Evolutionary conservation across 768 basidiomycete genomes (phyloP), one percentile per base, ranked within the genome.

Genomic region (Russula virescens): DNA sequence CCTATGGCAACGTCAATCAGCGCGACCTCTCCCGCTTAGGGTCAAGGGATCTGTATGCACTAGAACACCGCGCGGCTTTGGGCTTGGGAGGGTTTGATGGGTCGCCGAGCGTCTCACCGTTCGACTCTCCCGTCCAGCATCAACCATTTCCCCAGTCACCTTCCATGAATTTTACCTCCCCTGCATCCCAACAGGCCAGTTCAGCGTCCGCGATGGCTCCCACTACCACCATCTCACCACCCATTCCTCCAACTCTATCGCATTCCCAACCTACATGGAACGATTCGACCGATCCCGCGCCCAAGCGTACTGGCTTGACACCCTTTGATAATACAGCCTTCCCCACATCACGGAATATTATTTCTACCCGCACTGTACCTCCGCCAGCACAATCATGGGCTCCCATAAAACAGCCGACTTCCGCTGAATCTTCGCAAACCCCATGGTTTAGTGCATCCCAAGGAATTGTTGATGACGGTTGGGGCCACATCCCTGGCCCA

Each of bases 391-490:
- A 66, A 16, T 61, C 58, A 25, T 65, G 68, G 38, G 52, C 38
- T 62, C 49, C 51, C 50, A 21, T 65, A 55, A 42, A 53, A 34
- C 53, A 64, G 31, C 43, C 63, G 2, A 52, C 48, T 40, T 48
- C 61, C 18, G 64, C 51, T 61, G 63, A 47, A 47, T 66, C 23
- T 47, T 65, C 19, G 69, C 75, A 80, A 53, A 82, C 85, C 1
- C 79, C 84, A 5, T 87, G 87, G 86, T 70, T 78, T 51, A 71
- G 75, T 54, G 75, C 82, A 13, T 80, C 81, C 5, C 76, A 83
- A 58, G 76, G 76, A 25, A 68, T 70, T 40, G 71, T 76, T 0
- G 78, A 82, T 40, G 80, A 81, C 19, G 75, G 70, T 52, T 85
- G 84, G 85, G 75, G 70, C 42, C 64, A 59, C 23, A 5, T 65